Conservation (phyloP, 257 asterid species). For the Asclepias syriaca region DNA sequence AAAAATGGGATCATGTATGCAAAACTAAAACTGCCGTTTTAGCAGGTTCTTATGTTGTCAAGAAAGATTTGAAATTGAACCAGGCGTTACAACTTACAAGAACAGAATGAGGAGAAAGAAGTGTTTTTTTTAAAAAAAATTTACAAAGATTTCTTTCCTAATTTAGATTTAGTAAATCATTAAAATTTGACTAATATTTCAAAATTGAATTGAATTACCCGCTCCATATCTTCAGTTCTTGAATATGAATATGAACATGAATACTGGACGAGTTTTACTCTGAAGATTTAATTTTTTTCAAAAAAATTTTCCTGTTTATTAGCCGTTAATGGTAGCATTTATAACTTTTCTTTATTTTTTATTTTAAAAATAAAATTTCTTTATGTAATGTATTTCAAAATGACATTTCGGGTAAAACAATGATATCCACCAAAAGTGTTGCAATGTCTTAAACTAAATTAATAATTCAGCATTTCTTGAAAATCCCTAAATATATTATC, state of each 20-base stretch:
- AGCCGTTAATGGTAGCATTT: too few relatives aligned
- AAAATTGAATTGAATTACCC: background rate
- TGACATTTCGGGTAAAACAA: too few relatives aligned
- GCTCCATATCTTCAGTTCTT: background rate
- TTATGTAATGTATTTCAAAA: too few relatives aligned
- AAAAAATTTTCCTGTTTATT: too few relatives aligned
- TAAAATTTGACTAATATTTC: background rate
- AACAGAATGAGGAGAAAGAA: background rate
- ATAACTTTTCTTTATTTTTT: too few relatives aligned
- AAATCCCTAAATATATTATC: background rate
- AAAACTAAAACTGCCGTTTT: background rate
- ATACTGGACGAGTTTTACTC: too few relatives aligned
- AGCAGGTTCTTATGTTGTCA: background rate
- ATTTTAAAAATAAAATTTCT: too few relatives aligned
- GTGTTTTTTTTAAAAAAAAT: too few relatives aligned
- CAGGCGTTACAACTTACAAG: background rate
- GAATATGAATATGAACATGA: background rate
- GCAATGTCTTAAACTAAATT: background rate
- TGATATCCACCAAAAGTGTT: background rate
- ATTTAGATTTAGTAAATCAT: conserved; percentile 1
- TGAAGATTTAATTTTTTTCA: too few relatives aligned
- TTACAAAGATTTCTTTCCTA: background rate
- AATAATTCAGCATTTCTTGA: background rate
- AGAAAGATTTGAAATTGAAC: background rate
- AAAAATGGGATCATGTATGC: conserved; percentile 3